Base-by-base conservation (phyloP, 345 rosid species). In the Melaleuca quinquenervia region DNA sequence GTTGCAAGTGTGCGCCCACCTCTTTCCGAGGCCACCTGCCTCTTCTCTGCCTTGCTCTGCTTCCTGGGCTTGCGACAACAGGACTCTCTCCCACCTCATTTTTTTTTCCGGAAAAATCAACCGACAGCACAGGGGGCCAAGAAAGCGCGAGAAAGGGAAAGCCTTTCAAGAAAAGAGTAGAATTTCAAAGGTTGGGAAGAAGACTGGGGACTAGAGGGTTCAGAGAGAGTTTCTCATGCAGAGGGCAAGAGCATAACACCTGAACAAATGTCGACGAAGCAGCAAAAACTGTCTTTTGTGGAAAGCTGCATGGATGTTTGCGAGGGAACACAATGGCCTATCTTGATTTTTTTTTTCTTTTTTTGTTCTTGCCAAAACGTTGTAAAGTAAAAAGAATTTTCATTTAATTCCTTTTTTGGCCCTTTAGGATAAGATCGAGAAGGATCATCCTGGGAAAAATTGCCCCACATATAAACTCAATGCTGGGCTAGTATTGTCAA, bases 1-100 rank as follows among this genome's bases (percentile, higher is more conserved):
- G 97, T 97, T 97, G 87, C 97, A 94, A 82, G 99, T 94, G 89
- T 97, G 98, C 50, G 98, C 99, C 98, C 99, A 95, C 93, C 98
- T 93, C 90, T 94, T 94, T 48, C 97, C 96, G 74, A 97, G 98
- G 87, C 97, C 96, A 62, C 89, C 86, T 50, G 58, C 82, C 27
- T 82, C 75, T 53, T 50, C 86, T 15, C 58, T 82, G 87, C 52
- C 84, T 64, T 70, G 86, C 88, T 60, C 90, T 89, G 21, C 78
- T 88, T 83, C 93, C 75, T 89, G 89, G 83, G 80, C 54, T 80
- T 84, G 89, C 60, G 83, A 88, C 84, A 85, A 84, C 16, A 13
- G 74, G 74, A 92, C 89, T 87, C 91, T 93, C 87, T 96, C 96
- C 96, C 98, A 96, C 90, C 95, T 93, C 98, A 95, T 93, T 76